phyloP scores from a whole-genome alignment of 352 stramenopile species.

The Aphanomyces cochlioides region DNA sequence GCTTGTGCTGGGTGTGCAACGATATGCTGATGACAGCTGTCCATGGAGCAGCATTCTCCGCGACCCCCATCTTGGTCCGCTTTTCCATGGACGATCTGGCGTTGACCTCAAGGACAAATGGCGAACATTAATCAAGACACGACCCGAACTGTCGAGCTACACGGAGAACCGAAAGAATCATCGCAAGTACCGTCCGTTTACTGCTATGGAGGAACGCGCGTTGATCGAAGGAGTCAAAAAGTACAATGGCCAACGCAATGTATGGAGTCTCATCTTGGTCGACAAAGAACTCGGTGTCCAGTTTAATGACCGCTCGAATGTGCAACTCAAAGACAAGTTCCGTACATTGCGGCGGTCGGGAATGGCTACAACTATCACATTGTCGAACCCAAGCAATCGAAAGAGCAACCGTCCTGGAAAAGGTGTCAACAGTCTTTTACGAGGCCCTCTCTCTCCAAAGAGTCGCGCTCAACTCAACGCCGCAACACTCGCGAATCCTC shows the following conservation, averaged over 20 bases:
- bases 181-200: conserved; percentile 78
- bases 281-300: conserved; percentile 72
- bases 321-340: conserved; percentile 84
- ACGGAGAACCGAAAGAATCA: conserved; percentile 86
- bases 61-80: conserved; percentile 61
- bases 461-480: conserved; percentile 20
- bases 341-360: conserved; percentile 70
- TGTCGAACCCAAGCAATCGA: conserved; percentile 47
- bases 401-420: conserved; percentile 29
- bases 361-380: conserved; percentile 39
- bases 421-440: conserved; percentile 36
- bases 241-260: conserved; percentile 78
- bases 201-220: conserved; percentile 64
- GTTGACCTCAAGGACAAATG: conserved; percentile 84
- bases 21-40: conserved; percentile 79
- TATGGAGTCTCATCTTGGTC: conserved; percentile 79
- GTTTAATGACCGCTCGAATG: conserved; percentile 80
- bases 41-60: conserved; percentile 78
- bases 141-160: conserved; percentile 66
- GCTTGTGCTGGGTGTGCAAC: conserved; percentile 71
- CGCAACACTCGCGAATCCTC: conserved; percentile 13
- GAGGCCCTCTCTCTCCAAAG: conserved; percentile 30
- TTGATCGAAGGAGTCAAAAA: conserved; percentile 86
- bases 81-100: conserved; percentile 74
- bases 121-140: conserved; percentile 76